phyloP scores from a whole-genome alignment of 495 filamentous ascomycete species.

The Hypoxylon lienhwacheense region DNA sequence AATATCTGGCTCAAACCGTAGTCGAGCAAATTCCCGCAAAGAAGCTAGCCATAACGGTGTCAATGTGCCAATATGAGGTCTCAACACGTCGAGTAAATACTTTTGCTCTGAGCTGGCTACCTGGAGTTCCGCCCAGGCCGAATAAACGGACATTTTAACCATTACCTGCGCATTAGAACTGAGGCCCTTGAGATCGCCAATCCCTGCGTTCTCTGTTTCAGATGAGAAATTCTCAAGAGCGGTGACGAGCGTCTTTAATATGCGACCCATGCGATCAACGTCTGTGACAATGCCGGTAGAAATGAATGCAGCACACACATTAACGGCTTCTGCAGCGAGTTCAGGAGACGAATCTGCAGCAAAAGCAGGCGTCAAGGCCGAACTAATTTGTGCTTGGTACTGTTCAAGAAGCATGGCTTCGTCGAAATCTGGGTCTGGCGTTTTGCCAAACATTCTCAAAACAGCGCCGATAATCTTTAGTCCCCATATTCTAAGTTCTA shows the following conservation, averaged over 20 bases:
- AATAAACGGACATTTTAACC: slow-evolving; percentile 95
- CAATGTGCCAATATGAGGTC: slow-evolving; percentile 83
- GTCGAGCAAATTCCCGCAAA: slow-evolving; percentile 86
- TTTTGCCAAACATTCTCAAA: slow-evolving; percentile 93
- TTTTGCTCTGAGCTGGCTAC: slow-evolving; percentile 92
- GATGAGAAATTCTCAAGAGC: slow-evolving; percentile 90
- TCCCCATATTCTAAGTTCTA: slow-evolving; percentile 85
- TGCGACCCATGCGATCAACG: slow-evolving; percentile 96
- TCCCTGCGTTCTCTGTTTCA: slow-evolving; percentile 79
- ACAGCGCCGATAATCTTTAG: slow-evolving; percentile 91
- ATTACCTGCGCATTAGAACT: slow-evolving; percentile 97
- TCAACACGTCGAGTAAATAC: slow-evolving; percentile 84
- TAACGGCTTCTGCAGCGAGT: slow-evolving; percentile 90
- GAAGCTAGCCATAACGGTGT: slow-evolving; percentile 94
- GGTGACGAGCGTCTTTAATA: slow-evolving; percentile 87
- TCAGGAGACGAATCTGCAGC: slow-evolving; percentile 94
- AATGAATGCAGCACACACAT: slow-evolving; percentile 97
- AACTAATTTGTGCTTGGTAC: slow-evolving; percentile 97
- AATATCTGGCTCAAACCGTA: slow-evolving; percentile 96
- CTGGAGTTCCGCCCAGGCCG: slow-evolving; percentile 98
- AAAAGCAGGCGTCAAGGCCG: slow-evolving; percentile 94
- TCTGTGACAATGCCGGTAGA: slow-evolving; percentile 96
- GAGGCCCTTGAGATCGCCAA: slow-evolving; percentile 89
- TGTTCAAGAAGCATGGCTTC: slow-evolving; percentile 95
- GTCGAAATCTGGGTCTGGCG: slow-evolving; percentile 92